A percentile compares a stretch with the other conserved stretches of the same genome.
phyloP scores from a whole-genome alignment of 768 basidiomycete species.

The Lentinula raphanica region DNA sequence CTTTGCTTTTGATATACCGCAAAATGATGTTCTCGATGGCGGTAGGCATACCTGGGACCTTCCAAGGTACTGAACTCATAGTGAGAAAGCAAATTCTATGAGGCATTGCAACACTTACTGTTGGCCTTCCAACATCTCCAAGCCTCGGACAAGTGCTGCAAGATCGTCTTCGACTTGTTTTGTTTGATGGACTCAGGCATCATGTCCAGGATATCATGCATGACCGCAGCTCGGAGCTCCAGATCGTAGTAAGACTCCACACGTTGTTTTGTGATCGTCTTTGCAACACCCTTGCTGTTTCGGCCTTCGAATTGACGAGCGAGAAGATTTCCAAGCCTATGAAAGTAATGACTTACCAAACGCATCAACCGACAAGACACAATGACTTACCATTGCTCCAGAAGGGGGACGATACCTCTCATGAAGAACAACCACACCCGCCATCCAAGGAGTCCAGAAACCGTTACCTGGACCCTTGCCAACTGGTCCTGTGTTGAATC shows the following conservation, averaged over 20 bases:
- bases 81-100: neutral
- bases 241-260: conserved; percentile 99
- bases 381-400: conserved; percentile 86
- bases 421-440: conserved; percentile 99
- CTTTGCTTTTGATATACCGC: conserved; percentile 98
- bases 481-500: conserved; percentile 99
- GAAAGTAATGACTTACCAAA: neutral
- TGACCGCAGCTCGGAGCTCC: conserved; percentile 94
- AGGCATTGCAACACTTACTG: conserved; percentile 39
- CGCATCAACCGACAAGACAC: no score
- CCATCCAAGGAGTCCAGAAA: conserved; percentile 99
- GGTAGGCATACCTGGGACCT: conserved; percentile 98
- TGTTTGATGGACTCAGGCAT: conserved; percentile 99
- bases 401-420: conserved; percentile 95
- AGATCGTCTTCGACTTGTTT: conserved; percentile 99
- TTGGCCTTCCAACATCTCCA: conserved; percentile 98
- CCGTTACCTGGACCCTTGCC: conserved; percentile 99
- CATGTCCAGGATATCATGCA: conserved; percentile 99
- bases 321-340: conserved; percentile 86
- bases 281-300: conserved; percentile 93
- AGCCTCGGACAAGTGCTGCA: conserved; percentile 96
- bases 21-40: conserved; percentile 99
- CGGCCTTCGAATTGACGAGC: conserved; percentile 98
- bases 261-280: conserved; percentile 98
- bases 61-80: conserved; percentile 78